Percentiles rank a stretch among this genome's conserved stretches.
Evolutionary conservation across 2,329 filamentous ascomycete genomes (phyloP).

Genomic region (Helicocarpus griseus): DNA sequence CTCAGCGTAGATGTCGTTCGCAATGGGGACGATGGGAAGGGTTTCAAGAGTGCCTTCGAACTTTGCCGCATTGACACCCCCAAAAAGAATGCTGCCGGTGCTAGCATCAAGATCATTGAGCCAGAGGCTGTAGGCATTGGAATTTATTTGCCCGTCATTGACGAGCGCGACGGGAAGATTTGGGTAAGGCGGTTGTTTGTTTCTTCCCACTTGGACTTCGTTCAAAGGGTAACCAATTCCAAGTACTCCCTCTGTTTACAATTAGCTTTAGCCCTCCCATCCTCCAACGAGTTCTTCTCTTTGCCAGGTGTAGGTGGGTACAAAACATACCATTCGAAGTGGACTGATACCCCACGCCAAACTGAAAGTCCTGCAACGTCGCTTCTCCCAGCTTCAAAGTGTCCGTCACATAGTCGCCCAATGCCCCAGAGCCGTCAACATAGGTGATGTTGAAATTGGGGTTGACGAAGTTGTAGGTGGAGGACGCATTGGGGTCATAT

Average conservation of each 20-base stretch:
- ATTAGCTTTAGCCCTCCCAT: background rate
- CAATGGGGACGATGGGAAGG: slow-evolving; percentile 52
- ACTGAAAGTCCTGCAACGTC: slow-evolving; percentile 44
- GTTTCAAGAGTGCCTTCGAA: slow-evolving; percentile 55
- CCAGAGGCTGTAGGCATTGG: slow-evolving; percentile 65
- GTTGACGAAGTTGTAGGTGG: slow-evolving; percentile 64
- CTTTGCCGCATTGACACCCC: slow-evolving; percentile 60
- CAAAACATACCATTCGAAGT: slow-evolving; percentile 27
- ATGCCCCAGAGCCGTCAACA: slow-evolving; percentile 66
- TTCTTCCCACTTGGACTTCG: slow-evolving; percentile 59
- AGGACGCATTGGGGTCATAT: slow-evolving; percentile 62
- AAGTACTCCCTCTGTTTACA: slow-evolving; percentile 57
- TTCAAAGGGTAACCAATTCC: slow-evolving; percentile 76
- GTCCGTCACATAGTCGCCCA: slow-evolving; percentile 73
- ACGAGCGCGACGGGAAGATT: slow-evolving; percentile 62
- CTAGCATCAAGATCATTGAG: slow-evolving; percentile 60
- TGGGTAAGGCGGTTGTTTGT: slow-evolving; percentile 45
- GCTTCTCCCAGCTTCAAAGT: slow-evolving; percentile 48
- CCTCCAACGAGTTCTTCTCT: background rate
- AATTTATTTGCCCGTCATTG: slow-evolving; percentile 49
- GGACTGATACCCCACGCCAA: slow-evolving; percentile 50
- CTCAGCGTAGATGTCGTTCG: slow-evolving; percentile 45
- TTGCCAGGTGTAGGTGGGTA: background rate
- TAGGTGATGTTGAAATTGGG: slow-evolving; percentile 81
- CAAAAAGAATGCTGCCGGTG: slow-evolving; percentile 62